Conservation (phyloP, 75 land plant genomes). For the Cupressus sempervirens region DNA sequence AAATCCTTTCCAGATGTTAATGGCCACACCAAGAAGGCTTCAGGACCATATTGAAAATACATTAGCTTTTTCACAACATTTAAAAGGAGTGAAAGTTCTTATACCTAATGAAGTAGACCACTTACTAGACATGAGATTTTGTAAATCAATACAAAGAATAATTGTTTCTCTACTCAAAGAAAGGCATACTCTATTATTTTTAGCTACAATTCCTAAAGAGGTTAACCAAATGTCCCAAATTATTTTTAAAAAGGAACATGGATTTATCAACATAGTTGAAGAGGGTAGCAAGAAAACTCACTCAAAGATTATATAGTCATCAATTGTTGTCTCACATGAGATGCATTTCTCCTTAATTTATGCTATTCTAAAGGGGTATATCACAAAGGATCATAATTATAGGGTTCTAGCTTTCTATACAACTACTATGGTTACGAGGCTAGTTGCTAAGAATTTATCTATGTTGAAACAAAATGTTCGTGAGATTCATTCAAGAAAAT, state of each 20-base stretch:
- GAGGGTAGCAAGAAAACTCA: conserved; percentile 92
- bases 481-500: conserved; percentile 96
- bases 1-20: conserved; percentile 93
- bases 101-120: conserved; percentile 98
- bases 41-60: conserved; percentile 87
- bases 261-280: conserved; percentile 83
- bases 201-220: conserved; percentile 95
- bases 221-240: conserved; percentile 77
- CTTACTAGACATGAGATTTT: conserved; percentile 92
- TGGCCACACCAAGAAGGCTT: conserved; percentile 96
- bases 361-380: conserved; percentile 67
- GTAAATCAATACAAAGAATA: conserved; percentile 69
- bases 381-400: conserved; percentile 70
- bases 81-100: conserved; percentile 75
- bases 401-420: conserved; percentile 98
- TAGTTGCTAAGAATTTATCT: conserved; percentile 62
- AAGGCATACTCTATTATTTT: conserved; percentile 97
- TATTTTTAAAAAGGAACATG: conserved; percentile 88
- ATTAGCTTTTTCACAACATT: conserved; percentile 65
- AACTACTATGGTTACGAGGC: conserved; percentile 87
- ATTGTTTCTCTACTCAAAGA: conserved; percentile 79
- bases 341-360: conserved; percentile 70
- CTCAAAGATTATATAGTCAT: conserved; percentile 27
- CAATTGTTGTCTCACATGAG: conserved; percentile 69
- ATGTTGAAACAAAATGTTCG: conserved; percentile 86